These are phyloP conservation scores for Ustilago esculenta DNA, from an alignment of 1,284 basidiomycete genomes.

Conservation along the genomic window DNA sequence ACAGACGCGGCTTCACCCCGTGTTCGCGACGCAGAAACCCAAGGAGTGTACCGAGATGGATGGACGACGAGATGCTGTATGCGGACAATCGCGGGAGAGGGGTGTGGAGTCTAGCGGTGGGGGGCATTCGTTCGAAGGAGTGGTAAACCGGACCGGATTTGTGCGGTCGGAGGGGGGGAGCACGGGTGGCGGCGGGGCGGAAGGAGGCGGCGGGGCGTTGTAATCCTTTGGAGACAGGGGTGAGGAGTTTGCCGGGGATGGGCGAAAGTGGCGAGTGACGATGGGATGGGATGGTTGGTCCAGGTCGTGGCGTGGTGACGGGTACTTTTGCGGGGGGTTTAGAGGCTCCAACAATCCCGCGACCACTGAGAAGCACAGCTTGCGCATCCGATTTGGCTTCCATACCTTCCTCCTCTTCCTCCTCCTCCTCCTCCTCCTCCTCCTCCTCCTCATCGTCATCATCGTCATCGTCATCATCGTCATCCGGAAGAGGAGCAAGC, in stretches of 20 bases:
- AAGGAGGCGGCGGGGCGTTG: slow-evolving; percentile 36
- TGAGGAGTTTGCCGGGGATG: slow-evolving; percentile 36
- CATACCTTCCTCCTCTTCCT: slow-evolving; percentile 49
- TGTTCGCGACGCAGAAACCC: slow-evolving; percentile 88
- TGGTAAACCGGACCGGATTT: slow-evolving; percentile 60
- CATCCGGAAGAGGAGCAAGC: slow-evolving; percentile 76
- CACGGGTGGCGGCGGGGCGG: slow-evolving; percentile 33
- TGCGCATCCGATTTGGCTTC: slow-evolving; percentile 3
- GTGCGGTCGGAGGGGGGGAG: slow-evolving; percentile 42
- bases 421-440: slow-evolving; percentile 64
- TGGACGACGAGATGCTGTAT: slow-evolving; percentile 83
- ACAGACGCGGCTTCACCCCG: slow-evolving; percentile 85
- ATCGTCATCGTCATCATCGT: slow-evolving; percentile 68
- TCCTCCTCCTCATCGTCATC: slow-evolving; percentile 62
- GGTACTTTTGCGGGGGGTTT: slow-evolving; percentile 46
- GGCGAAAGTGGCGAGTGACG: slow-evolving; percentile 31
- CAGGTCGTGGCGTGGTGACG: slow-evolving; percentile 37
- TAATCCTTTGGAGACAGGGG: slow-evolving; percentile 27
- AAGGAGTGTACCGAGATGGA: slow-evolving; percentile 62
- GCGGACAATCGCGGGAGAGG: slow-evolving; percentile 68
- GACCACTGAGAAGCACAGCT: slow-evolving; percentile 15
- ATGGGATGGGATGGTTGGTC: slow-evolving; percentile 31
- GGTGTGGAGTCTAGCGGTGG: slow-evolving; percentile 52
- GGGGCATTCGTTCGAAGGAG: slow-evolving; percentile 64
- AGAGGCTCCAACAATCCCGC: slow-evolving; percentile 15